Percentiles rank a stretch among this genome's conserved stretches.
phyloP scores from a whole-genome alignment of 768 basidiomycete species.

The Clavulina sp. region DNA sequence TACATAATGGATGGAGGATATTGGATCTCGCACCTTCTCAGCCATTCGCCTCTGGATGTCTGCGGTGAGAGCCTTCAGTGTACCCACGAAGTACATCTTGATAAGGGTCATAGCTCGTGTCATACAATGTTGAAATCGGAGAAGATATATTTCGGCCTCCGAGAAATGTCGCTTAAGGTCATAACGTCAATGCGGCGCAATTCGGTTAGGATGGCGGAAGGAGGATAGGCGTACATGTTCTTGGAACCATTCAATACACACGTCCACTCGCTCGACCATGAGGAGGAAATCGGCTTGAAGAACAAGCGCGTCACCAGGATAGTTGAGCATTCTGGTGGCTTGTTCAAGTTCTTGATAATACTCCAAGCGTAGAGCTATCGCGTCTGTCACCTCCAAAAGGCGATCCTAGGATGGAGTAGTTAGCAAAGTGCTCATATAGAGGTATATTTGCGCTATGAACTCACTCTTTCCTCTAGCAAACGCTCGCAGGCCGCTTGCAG shows the following conservation, averaged over 20 bases:
- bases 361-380: conserved; percentile 61
- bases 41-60: conserved; percentile 61
- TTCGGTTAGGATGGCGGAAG: not conserved
- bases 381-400: conserved; percentile 62
- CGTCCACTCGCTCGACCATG: conserved; percentile 90
- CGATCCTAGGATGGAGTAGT: conserved; percentile 30
- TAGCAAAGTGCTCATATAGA: not conserved
- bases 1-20: not conserved
- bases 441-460: no score
- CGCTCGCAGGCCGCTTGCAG: conserved; percentile 83
- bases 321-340: conserved; percentile 84
- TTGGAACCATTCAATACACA: conserved; percentile 82
- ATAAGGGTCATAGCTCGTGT: conserved; percentile 95
- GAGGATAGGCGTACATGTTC: conserved; percentile 44
- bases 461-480: conserved; percentile 73
- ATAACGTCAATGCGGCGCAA: conserved; percentile 2
- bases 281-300: conserved; percentile 81
- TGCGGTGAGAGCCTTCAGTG: conserved; percentile 55
- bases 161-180: conserved; percentile 88
- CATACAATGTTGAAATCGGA: conserved; percentile 96
- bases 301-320: conserved; percentile 83
- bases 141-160: conserved; percentile 86
- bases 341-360: conserved; percentile 92
- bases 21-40: conserved; percentile 39
- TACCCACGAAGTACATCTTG: conserved; percentile 89